Conservation (phyloP, 306 rosid genomes). For the Betula pendula region DNA sequence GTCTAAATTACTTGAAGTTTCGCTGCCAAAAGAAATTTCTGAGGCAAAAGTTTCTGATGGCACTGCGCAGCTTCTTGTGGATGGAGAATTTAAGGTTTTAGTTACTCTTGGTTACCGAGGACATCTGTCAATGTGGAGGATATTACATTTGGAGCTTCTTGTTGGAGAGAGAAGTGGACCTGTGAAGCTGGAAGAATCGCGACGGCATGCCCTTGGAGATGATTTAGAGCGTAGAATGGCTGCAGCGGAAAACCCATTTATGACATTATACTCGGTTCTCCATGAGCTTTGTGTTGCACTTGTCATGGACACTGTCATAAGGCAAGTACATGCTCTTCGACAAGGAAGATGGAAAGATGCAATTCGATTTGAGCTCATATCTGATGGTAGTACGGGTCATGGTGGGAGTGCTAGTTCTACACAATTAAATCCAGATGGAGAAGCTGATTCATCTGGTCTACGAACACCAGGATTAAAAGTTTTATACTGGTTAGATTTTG, state of each 20-base stretch:
- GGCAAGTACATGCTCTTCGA: slow-evolving; percentile 87
- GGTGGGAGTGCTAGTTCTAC: slow-evolving; percentile 62
- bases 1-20: slow-evolving; percentile 77
- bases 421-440: slow-evolving; percentile 78
- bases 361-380: slow-evolving; percentile 83
- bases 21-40: slow-evolving; percentile 81
- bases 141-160: slow-evolving; percentile 89
- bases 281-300: slow-evolving; percentile 92
- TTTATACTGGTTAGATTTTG: slow-evolving; percentile 90
- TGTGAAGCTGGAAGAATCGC: slow-evolving; percentile 66
- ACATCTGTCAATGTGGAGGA: slow-evolving; percentile 95
- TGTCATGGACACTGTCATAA: slow-evolving; percentile 84
- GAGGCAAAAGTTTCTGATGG: slow-evolving; percentile 75
- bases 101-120: slow-evolving; percentile 97
- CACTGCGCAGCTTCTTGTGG: slow-evolving; percentile 70
- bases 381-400: slow-evolving; percentile 65
- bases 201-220: slow-evolving; percentile 76
- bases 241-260: slow-evolving; percentile 80
- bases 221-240: slow-evolving; percentile 99
- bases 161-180: slow-evolving; percentile 82
- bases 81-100: slow-evolving; percentile 89
- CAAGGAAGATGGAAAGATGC: slow-evolving; percentile 98
- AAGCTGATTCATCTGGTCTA: slow-evolving; percentile 69
- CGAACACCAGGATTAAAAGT: slow-evolving; percentile 92
- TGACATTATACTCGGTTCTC: slow-evolving; percentile 71